Percentiles rank a stretch among this genome's conserved stretches.
These are phyloP conservation scores for Phyllosticta paracitricarpa DNA, from an alignment of 2,329 filamentous ascomycete species.

Conservation along the genomic window DNA sequence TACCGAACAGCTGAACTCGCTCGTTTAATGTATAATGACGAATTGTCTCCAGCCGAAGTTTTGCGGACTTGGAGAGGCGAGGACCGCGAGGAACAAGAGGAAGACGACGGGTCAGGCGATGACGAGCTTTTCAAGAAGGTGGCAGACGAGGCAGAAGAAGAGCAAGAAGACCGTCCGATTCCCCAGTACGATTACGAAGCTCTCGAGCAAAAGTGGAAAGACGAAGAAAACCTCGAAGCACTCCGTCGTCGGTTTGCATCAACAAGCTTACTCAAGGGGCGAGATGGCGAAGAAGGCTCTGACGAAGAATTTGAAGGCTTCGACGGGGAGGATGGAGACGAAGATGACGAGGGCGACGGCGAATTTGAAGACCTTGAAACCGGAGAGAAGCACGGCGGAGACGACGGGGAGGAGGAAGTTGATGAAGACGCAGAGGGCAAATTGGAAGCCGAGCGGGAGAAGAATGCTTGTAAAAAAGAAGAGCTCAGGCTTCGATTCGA, in stretches of 20 bases:
- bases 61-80: conserved; percentile 72
- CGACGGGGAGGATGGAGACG: conserved; percentile 43
- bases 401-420: conserved; percentile 30
- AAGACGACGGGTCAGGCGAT: conserved; percentile 51
- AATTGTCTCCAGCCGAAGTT: conserved; percentile 64
- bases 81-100: conserved; percentile 40
- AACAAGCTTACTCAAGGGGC: conserved; percentile 44
- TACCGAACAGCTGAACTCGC: conserved; percentile 77
- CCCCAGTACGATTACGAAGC: conserved; percentile 71
- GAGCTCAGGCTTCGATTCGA: conserved; percentile 92
- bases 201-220: conserved; percentile 76
- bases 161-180: conserved; percentile 64
- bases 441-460: conserved; percentile 81
- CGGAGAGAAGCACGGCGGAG: conserved; percentile 48
- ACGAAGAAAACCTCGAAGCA: conserved; percentile 64
- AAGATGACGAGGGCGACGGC: conserved; percentile 64
- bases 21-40: conserved; percentile 78
- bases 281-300: conserved; percentile 39
- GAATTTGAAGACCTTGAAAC: conserved; percentile 81
- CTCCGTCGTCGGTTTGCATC: conserved; percentile 69
- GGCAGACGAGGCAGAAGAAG: conserved; percentile 37
- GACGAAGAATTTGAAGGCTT: conserved; percentile 46
- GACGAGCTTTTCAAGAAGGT: conserved; percentile 54
- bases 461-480: conserved; percentile 85
- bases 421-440: conserved; percentile 36